Evolutionary conservation across 192 early-diverging fungal species (phyloP), one percentile per base, ranked within the genome.

Genomic region (Thamnidium elegans): DNA sequence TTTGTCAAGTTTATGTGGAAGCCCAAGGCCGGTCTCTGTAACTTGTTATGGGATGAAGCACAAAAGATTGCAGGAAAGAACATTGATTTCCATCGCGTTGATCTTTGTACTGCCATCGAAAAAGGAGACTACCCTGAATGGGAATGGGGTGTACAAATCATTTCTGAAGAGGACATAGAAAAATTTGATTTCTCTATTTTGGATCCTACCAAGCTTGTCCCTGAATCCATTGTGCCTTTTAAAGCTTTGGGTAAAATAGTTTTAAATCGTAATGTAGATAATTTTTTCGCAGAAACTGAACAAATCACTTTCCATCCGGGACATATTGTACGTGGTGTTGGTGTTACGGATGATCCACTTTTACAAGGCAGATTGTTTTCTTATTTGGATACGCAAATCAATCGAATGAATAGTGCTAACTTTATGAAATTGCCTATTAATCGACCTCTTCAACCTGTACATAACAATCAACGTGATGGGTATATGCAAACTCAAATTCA

Each of bases 1-100:
- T 78, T 73, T 51, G 76, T 76, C 58, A 82, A 82, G 52, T 82
- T 75, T 56, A 65, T 78, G 55, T 81, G 68, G 69, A 79, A 72
- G 31, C 68, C 81, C 5, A 51, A 62, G 30, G 56, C 60, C 3
- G 81, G 81, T 42, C 52, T 68, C 32, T 66, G 46, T 42, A 69
- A 68, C 36, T 45, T 60, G 6, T 20, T 66, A 21, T 66, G 65
- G 65, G 78, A 80, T 26, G 77, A 80, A 58, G 74, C 75, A 20
- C 63, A 71, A 42, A 76, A 71, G 74, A 68, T 69, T 39, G 52
- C 53, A 50, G 78, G 74, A 39, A 62, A 66, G 13, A 74, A 82
- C 55, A 75, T 71, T 9, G 81, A 82, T 72, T 81, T 70, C 56
- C 63, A 66, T 45, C 45, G 73, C 3, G 61, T 68, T 4, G 79